Conservation (phyloP, 2,329 filamentous ascomycete genomes). For the Penicillium vulpinum region DNA sequence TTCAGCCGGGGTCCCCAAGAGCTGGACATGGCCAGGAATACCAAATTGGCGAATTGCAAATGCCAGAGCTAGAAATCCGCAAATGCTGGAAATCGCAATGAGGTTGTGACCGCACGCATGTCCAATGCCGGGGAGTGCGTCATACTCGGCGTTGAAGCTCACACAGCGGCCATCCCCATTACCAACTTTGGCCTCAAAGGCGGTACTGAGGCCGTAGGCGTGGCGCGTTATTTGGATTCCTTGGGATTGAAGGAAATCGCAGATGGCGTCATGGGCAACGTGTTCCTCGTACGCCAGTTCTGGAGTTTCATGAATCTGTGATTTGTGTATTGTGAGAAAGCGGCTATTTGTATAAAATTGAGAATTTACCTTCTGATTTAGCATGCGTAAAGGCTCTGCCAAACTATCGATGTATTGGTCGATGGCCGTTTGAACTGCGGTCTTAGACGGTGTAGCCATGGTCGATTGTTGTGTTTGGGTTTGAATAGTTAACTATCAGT, state of each 20-base stretch:
- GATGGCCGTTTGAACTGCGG: neutral
- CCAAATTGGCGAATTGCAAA: slow-evolving; percentile 6
- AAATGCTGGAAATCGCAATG: slow-evolving; percentile 19
- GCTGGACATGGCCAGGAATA: slow-evolving; percentile 4
- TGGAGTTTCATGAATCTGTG: slow-evolving; percentile 16
- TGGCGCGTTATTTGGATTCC: neutral
- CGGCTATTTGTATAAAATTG: no score
- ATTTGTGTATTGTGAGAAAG: no score
- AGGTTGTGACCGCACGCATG: slow-evolving; percentile 30
- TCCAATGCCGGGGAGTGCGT: slow-evolving; percentile 22
- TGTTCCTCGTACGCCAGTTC: slow-evolving; percentile 23
- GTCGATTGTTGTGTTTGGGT: neutral
- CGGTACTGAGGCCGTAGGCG: neutral
- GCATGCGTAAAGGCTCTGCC: neutral
- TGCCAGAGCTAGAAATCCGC: slow-evolving; percentile 13
- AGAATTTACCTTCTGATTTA: neutral
- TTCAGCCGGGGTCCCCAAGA: slow-evolving; percentile 21
- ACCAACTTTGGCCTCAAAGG: neutral
- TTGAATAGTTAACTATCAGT: no score
- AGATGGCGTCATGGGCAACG: slow-evolving; percentile 17
- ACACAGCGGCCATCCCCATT: slow-evolving; percentile 9
- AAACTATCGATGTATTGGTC: neutral
- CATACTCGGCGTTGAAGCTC: slow-evolving; percentile 25
- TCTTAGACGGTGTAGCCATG: neutral
- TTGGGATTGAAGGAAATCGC: slow-evolving; percentile 11